Percentiles rank a stretch among this genome's conserved stretches.
Conservation (phyloP, 495 filamentous ascomycete species). For the Trypethelium eluteriae region DNA sequence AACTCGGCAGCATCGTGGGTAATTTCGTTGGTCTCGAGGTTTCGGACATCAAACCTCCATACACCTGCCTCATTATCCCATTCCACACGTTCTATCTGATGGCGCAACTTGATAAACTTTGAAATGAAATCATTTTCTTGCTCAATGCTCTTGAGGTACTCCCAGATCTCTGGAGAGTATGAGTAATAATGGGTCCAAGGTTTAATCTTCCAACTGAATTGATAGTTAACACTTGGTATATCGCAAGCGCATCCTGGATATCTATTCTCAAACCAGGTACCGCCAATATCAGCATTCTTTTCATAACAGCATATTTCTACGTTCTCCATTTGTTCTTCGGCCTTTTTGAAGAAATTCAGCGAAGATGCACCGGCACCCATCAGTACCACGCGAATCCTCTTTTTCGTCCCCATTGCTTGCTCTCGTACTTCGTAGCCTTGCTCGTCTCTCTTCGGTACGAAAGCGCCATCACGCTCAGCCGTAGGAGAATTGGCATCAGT, state of each 20-base stretch:
- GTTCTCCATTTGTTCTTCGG: conserved; percentile 35
- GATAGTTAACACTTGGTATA: conserved; percentile 36
- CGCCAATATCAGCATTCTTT: conserved; percentile 41
- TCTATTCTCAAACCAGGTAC: conserved; percentile 39
- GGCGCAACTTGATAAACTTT: conserved; percentile 35
- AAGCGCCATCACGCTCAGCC: conserved; percentile 25
- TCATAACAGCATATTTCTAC: conserved; percentile 39
- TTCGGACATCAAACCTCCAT: conserved; percentile 32
- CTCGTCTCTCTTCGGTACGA: conserved; percentile 29
- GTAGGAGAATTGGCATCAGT: conserved; percentile 22
- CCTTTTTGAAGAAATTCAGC: conserved; percentile 37
- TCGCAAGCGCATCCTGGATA: conserved; percentile 37
- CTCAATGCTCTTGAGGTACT: conserved; percentile 41
- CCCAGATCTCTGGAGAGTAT: conserved; percentile 37
- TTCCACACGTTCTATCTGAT: conserved; percentile 29
- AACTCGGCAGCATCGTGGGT: conserved; percentile 34
- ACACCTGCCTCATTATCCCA: conserved; percentile 31
- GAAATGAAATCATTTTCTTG: conserved; percentile 36
- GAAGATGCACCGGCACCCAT: conserved; percentile 41
- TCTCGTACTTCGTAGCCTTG: conserved; percentile 38
- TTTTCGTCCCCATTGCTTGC: conserved; percentile 34
- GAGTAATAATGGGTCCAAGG: conserved; percentile 41
- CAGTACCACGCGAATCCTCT: conserved; percentile 33
- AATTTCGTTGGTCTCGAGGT: conserved; percentile 29
- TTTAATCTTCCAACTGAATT: conserved; percentile 37